Base-by-base conservation (phyloP, 495 filamentous ascomycete genomes). In the Penicillium parvum region DNA sequence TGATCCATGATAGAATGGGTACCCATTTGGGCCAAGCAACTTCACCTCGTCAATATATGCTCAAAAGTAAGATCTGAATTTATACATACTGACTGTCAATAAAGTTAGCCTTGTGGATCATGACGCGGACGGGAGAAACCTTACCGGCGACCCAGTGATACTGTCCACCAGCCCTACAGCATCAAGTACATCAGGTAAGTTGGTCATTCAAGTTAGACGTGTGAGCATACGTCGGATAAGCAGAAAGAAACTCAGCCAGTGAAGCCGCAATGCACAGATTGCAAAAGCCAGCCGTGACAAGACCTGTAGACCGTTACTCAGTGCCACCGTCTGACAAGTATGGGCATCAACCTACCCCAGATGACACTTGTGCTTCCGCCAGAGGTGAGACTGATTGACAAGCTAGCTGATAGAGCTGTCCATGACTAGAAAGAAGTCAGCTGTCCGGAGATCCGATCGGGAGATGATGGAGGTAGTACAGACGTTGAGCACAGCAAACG, bases 91-190 rank as follows among this genome's bases (percentile, higher is more conserved):
- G 16, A 58, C 62, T 63, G 16, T 2, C 2, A 7, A 14, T n/a
- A 7, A 8, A 12, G 9, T 51, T 45, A 52, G 39, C 21, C n/a
- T n/a, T n/a, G n/a, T n/a, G n/a, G n/a, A n/a, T n/a, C n/a, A n/a
- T n/a, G n/a, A n/a, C n/a, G 14, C 30, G 19, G 30, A 26, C 12
- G 28, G 12, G n/a, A 7, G 28, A 15, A 30, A 39, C 50, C 54
- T 50, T 49, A 71, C 72, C 53, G 77, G 83, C 81, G 4, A 82
- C 83, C 83, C 82, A 87, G 61, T 85, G 80, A 55, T 86, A 85
- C 57, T 84, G 81, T 14, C 81, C 81, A 37, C 74, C 73, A 27
- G 74, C 70, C 7, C 69, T 72, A 21, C 8, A n/a, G n/a, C n/a
- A n/a, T n/a, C n/a, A n/a, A n/a, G n/a, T n/a, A n/a, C n/a, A n/a